These are phyloP conservation scores for Arctium lappa DNA, from an alignment of 129 eudicot species.

Conservation along the genomic window DNA sequence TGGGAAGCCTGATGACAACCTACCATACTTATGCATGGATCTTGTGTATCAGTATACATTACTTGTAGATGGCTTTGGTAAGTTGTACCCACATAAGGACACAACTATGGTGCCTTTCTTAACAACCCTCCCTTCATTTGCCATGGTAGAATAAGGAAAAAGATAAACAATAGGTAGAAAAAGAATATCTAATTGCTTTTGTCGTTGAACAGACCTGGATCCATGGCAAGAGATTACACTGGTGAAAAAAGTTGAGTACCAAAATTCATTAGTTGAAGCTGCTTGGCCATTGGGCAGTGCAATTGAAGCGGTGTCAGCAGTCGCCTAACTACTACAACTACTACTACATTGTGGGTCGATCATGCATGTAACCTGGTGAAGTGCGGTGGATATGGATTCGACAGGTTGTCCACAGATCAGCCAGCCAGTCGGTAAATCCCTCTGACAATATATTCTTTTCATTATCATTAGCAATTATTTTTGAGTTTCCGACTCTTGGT, in stretches of 20 bases:
- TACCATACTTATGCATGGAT: conserved; percentile 95
- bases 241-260: conserved; percentile 78
- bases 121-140: no score
- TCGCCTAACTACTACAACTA: conserved; percentile 9
- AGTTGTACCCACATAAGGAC: conserved; percentile 29
- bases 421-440: conserved; percentile 1
- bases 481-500: neutral
- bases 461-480: neutral
- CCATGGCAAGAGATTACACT: conserved; percentile 73
- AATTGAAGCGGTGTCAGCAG: conserved; percentile 74
- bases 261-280: conserved; percentile 88
- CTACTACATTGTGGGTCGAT: conserved; percentile 3
- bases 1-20: conserved; percentile 29
- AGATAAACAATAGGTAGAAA: neutral
- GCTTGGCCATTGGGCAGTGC: conserved; percentile 99
- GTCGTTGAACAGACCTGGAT: conserved; percentile 55
- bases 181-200: neutral
- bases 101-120: no score
- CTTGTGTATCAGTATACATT: conserved; percentile 89
- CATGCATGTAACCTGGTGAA: neutral
- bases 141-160: no score
- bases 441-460: neutral
- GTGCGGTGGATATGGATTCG: neutral
- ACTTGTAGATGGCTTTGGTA: conserved; percentile 96
- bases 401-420: neutral